Evolutionary conservation across 208 protist genomes (phyloP).

Genomic region (Leptomonas pyrrhocoris): DNA sequence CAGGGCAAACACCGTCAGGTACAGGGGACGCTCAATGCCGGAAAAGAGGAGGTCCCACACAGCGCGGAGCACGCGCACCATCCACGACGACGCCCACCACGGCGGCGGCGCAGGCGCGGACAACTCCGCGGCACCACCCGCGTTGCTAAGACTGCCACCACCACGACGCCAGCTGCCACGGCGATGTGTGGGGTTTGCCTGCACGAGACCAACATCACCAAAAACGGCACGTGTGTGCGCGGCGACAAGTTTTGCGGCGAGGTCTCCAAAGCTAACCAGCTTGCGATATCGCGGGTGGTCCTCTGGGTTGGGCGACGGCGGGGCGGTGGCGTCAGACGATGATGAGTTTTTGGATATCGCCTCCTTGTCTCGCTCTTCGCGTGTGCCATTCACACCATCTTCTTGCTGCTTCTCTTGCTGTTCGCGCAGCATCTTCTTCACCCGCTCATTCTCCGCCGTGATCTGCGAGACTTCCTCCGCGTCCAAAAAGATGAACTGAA

Average conservation of each 20-base stretch:
- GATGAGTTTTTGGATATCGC: not conserved
- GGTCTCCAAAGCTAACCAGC: constrained; percentile 24
- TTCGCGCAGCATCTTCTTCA: constrained; percentile 12
- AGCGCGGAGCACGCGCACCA: not conserved
- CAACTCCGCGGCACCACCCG: not conserved
- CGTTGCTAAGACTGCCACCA: not conserved
- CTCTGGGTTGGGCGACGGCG: constrained; percentile 9
- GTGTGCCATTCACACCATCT: not conserved
- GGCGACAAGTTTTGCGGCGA: constrained; percentile 20
- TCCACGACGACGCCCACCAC: constrained; percentile 14
- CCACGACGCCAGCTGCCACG: not conserved
- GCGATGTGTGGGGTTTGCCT: not conserved
- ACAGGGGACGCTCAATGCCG: constrained; percentile 18
- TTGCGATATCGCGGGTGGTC: constrained; percentile 26
- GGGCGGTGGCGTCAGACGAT: not conserved
- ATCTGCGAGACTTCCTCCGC: constrained; percentile 19
- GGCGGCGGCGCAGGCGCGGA: not conserved
- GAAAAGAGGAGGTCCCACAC: constrained; percentile 11
- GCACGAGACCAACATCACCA: constrained; percentile 4
- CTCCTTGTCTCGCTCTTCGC: not conserved
- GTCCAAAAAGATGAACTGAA: constrained; percentile 25
- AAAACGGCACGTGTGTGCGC: constrained; percentile 18
- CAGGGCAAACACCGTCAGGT: constrained; percentile 18
- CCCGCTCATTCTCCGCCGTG: constrained; percentile 11
- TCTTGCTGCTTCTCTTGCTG: constrained; percentile 8